Conservation (phyloP, 495 filamentous ascomycete genomes). For the Aspergillus olivimuriae region DNA sequence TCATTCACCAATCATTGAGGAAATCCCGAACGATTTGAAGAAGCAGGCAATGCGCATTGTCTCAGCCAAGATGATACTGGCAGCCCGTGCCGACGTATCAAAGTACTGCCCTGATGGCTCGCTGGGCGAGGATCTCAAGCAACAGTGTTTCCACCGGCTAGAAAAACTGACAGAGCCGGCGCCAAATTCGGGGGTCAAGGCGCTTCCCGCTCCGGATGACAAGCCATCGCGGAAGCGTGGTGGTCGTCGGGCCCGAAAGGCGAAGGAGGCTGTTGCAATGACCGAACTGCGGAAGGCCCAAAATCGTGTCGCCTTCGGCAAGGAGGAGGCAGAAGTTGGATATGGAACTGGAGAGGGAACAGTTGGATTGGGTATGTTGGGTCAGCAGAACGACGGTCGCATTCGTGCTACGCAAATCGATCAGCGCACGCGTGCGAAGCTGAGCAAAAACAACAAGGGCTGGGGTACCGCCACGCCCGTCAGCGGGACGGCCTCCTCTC, state of each 20-base stretch:
- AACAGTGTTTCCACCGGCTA: slow-evolving; percentile 77
- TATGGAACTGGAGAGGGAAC: slow-evolving; percentile 85
- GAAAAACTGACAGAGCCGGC: slow-evolving; percentile 94
- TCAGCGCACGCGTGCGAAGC: slow-evolving; percentile 82
- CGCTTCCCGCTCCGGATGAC: slow-evolving; percentile 90
- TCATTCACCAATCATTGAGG: slow-evolving; percentile 78
- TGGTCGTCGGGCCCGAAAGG: slow-evolving; percentile 84
- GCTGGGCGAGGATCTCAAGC: slow-evolving; percentile 74
- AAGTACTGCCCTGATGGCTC: slow-evolving; percentile 77
- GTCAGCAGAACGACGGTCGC: slow-evolving; percentile 76
- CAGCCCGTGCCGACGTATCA: slow-evolving; percentile 82
- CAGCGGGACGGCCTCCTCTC: slow-evolving; percentile 60
- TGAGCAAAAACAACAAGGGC: slow-evolving; percentile 92
- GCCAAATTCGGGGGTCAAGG: slow-evolving; percentile 79
- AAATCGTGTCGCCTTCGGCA: slow-evolving; percentile 93
- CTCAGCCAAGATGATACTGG: slow-evolving; percentile 85
- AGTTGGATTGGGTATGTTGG: slow-evolving; percentile 90
- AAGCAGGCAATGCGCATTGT: slow-evolving; percentile 96
- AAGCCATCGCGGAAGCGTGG: slow-evolving; percentile 92
- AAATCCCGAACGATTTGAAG: slow-evolving; percentile 78
- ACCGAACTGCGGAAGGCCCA: slow-evolving; percentile 94
- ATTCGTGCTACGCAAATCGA: slow-evolving; percentile 87
- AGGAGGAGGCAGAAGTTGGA: slow-evolving; percentile 90
- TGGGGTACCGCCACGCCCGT: slow-evolving; percentile 76
- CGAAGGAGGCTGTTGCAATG: slow-evolving; percentile 96